A percentile compares a stretch with the other conserved stretches of the same genome.
Evolutionary conservation across 1,284 basidiomycete species (phyloP).

Genomic region (Trametes versicolor): DNA sequence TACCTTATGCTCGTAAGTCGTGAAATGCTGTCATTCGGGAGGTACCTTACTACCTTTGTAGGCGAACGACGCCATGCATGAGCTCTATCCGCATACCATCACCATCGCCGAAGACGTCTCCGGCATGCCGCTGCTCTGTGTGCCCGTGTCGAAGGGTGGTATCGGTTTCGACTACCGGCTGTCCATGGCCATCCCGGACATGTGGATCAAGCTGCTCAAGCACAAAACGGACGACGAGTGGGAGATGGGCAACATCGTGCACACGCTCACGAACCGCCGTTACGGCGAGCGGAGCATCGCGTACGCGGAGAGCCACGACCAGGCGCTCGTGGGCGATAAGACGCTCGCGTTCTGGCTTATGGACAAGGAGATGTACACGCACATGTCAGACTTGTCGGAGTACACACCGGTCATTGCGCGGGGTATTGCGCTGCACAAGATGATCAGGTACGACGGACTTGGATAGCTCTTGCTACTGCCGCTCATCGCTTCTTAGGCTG

Average conservation of each 20-base stretch:
- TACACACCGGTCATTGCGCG: slow-evolving; percentile 91
- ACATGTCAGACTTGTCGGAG: slow-evolving; percentile 93
- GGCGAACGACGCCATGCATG: slow-evolving; percentile 94
- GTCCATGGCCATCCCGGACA: slow-evolving; percentile 98
- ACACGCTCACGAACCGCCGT: slow-evolving; percentile 91
- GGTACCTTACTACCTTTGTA: slow-evolving; percentile 44
- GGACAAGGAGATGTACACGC: slow-evolving; percentile 99
- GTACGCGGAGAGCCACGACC: slow-evolving; percentile 97
- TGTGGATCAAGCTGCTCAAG: slow-evolving; percentile 99
- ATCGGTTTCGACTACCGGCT: slow-evolving; percentile 98
- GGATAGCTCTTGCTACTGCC: neutral
- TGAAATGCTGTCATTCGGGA: neutral
- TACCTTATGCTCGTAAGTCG: slow-evolving; percentile 94
- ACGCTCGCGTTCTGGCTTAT: slow-evolving; percentile 99
- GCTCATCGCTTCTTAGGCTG: slow-evolving; percentile 60
- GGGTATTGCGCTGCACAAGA: slow-evolving; percentile 94
- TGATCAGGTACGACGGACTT: slow-evolving; percentile 80
- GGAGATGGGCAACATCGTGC: slow-evolving; percentile 89
- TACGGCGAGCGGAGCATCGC: slow-evolving; percentile 93
- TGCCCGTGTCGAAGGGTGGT: slow-evolving; percentile 84
- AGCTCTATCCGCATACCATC: slow-evolving; percentile 81
- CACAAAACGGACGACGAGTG: slow-evolving; percentile 90
- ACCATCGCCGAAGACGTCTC: slow-evolving; percentile 99
- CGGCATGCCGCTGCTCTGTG: slow-evolving; percentile 96
- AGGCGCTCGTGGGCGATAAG: slow-evolving; percentile 98